Evolutionary conservation across 495 filamentous ascomycete species (phyloP).

Genomic region (Tetracladium marchalianum): DNA sequence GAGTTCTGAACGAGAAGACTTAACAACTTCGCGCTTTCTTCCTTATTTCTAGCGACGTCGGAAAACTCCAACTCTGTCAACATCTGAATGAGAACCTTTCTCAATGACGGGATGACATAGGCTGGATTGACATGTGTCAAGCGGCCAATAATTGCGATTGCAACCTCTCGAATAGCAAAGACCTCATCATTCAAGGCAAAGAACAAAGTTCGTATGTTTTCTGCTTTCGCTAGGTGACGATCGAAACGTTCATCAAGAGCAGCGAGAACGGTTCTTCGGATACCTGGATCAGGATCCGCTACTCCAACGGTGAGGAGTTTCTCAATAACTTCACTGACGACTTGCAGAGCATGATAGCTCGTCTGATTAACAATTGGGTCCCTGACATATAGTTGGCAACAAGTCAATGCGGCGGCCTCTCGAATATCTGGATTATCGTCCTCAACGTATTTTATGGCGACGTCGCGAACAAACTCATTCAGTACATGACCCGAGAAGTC

Average conservation of each 20-base stretch:
- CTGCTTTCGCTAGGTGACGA: constrained; percentile 84
- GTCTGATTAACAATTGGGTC: constrained; percentile 98
- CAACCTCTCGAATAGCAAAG: constrained; percentile 84
- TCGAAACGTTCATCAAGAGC: constrained; percentile 92
- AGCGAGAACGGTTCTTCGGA: constrained; percentile 75
- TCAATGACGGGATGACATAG: constrained; percentile 88
- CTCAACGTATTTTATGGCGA: constrained; percentile 95
- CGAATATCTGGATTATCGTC: constrained; percentile 89
- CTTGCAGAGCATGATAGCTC: constrained; percentile 89
- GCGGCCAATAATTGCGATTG: constrained; percentile 91
- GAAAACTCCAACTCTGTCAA: constrained; percentile 92
- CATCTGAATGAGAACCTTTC: constrained; percentile 91
- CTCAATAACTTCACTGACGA: constrained; percentile 95
- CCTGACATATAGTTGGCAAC: constrained; percentile 90
- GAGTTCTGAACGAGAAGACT: constrained; percentile 86
- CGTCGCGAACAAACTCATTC: constrained; percentile 97
- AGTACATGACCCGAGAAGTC: constrained; percentile 89
- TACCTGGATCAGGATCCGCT: constrained; percentile 80
- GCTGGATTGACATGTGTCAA: constrained; percentile 87
- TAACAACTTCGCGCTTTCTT: constrained; percentile 89
- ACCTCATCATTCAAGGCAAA: constrained; percentile 93
- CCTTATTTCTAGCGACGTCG: constrained; percentile 85
- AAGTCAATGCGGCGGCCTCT: constrained; percentile 90
- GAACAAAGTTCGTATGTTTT: constrained; percentile 92
- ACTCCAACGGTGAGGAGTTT: constrained; percentile 90